Evolutionary conservation across 805 yeast species (phyloP).

Genomic region (Saturnispora mendoncae): DNA sequence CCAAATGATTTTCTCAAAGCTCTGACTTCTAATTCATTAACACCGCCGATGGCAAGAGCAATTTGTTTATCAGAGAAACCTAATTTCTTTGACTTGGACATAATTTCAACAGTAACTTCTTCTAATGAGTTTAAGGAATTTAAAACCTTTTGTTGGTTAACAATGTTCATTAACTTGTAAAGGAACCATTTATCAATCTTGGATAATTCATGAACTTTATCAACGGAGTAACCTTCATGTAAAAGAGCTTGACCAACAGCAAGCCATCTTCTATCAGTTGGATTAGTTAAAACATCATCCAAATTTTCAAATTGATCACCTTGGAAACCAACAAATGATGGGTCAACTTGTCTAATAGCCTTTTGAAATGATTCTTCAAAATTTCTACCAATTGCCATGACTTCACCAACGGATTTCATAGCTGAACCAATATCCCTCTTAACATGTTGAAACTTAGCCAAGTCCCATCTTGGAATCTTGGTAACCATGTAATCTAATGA

Average conservation of each 20-base stretch:
- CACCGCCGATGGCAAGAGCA: constrained; percentile 59
- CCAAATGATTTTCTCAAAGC: constrained; percentile 70
- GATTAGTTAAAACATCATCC: constrained; percentile 70
- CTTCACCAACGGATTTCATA: constrained; percentile 99
- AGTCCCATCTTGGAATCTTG: constrained; percentile 98
- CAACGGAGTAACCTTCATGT: constrained; percentile 87
- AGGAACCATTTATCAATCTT: constrained; percentile 96
- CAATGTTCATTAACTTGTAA: constrained; percentile 87
- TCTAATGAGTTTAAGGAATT: constrained; percentile 53
- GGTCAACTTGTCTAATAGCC: constrained; percentile 94
- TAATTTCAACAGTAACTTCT: constrained; percentile 56
- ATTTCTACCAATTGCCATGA: constrained; percentile 95
- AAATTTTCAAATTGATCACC: constrained; percentile 71
- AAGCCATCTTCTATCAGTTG: constrained; percentile 94
- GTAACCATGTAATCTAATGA: constrained; percentile 94
- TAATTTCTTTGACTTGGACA: constrained; percentile 76
- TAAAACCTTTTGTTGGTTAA: constrained; percentile 74
- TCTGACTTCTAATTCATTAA: constrained; percentile 71
- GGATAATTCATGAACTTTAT: constrained; percentile 81
- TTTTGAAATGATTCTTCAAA: constrained; percentile 97
- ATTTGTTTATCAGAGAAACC: constrained; percentile 96
- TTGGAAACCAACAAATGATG: constrained; percentile 84
- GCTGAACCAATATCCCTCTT: constrained; percentile 80
- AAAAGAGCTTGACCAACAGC: constrained; percentile 97
- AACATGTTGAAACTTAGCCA: constrained; percentile 90